A percentile compares a stretch with the other conserved stretches of the same genome.
phyloP scores from a whole-genome alignment of 805 yeast genomes.

The Zygosaccharomyces siamensis region DNA sequence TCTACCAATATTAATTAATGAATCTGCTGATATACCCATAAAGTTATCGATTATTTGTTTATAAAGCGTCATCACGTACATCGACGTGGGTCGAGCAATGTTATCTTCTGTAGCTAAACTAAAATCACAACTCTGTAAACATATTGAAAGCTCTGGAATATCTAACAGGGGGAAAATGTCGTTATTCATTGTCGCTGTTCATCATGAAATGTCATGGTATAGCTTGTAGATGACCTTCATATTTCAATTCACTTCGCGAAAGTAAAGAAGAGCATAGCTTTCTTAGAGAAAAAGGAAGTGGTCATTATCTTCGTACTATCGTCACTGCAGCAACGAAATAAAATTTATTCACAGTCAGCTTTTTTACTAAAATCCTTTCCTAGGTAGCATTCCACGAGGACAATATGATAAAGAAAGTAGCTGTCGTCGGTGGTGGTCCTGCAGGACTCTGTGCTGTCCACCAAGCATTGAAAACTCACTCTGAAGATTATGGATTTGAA shows the following conservation, averaged over 20 bases:
- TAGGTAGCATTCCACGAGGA: background rate
- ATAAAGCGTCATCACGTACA: constrained; percentile 49
- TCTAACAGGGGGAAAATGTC: constrained; percentile 64
- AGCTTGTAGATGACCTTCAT: background rate
- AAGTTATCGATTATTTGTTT: constrained; percentile 60
- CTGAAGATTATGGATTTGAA: constrained; percentile 16
- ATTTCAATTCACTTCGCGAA: background rate
- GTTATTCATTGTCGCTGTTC: constrained; percentile 23
- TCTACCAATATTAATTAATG: constrained; percentile 15
- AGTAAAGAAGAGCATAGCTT: background rate
- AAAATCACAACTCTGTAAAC: constrained; percentile 59
- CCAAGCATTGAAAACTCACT: constrained; percentile 17
- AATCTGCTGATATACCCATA: constrained; percentile 45
- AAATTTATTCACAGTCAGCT: no score
- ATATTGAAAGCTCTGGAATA: constrained; percentile 50
- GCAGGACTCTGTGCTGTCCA: constrained; percentile 18
- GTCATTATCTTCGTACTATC: background rate
- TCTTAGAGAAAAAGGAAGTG: background rate
- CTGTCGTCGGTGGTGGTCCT: constrained; percentile 24
- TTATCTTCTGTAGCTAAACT: constrained; percentile 53
- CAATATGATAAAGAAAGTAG: constrained; percentile 18
- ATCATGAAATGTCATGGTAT: background rate
- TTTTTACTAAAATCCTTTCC: background rate
- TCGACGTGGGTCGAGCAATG: constrained; percentile 52
- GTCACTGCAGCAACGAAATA: no score